These are phyloP conservation scores for Leccinum uliginosum DNA, from an alignment of 768 basidiomycete species.

Conservation along the genomic window DNA sequence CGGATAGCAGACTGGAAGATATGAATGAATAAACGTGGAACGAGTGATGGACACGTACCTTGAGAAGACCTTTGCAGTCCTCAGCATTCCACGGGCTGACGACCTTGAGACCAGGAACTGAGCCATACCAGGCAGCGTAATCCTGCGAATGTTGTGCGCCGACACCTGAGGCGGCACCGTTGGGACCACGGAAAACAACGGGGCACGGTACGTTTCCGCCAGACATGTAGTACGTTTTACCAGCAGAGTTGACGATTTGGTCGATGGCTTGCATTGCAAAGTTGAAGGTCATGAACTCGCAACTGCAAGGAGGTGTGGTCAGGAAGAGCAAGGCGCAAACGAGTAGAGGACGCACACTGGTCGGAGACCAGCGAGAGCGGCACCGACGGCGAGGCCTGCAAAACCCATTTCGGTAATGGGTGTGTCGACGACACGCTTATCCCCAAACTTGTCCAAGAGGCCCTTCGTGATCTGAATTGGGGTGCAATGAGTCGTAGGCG, in stretches of 20 bases:
- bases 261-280: constrained; percentile 99
- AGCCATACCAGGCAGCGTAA: constrained; percentile 93
- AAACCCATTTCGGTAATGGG: constrained; percentile 99
- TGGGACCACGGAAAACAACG: constrained; percentile 98
- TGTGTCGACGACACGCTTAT: constrained; percentile 96
- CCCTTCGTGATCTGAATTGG: constrained; percentile 86
- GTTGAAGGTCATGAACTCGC: constrained; percentile 99
- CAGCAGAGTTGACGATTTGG: constrained; percentile 99
- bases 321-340: constrained; percentile 2
- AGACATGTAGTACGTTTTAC: constrained; percentile 99
- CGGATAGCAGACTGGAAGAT: constrained; percentile 80
- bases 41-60: constrained; percentile 46
- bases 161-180: constrained; percentile 97
- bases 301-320: constrained; percentile 42
- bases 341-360: constrained; percentile 60
- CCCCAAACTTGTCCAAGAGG: constrained; percentile 97
- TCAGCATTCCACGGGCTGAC: constrained; percentile 98
- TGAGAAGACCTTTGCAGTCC: constrained; percentile 97
- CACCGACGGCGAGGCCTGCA: constrained; percentile 92
- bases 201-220: constrained; percentile 98
- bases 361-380: constrained; percentile 89
- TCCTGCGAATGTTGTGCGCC: constrained; percentile 97
- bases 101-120: constrained; percentile 94
- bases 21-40: neutral
- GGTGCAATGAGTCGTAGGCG: constrained; percentile 11